Base-by-base conservation (phyloP, 2,329 filamentous ascomycete species). In the Trichophyton simii region DNA sequence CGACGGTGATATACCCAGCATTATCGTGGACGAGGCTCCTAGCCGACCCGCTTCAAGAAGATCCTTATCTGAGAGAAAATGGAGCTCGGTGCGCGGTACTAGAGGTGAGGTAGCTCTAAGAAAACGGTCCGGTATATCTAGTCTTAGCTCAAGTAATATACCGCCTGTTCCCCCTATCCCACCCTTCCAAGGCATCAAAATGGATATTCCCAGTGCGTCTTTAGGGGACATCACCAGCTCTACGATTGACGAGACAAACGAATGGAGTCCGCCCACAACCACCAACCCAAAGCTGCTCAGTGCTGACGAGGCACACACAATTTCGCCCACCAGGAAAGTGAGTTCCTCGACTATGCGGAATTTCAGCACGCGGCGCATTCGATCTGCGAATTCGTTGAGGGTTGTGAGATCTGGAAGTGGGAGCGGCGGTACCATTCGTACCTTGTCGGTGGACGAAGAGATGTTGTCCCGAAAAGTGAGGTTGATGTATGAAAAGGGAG, bases 361-460 rank as follows among this genome's bases (percentile, higher is more conserved):
- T 58, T 67, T 64, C 34, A 67, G 63, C 52, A 67, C 67, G 36
- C 68, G 68, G 34, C 67, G 66, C 57, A 65, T 67, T 52, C 69
- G 72, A 31, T 68, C 72, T 2, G 71, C 72, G 34, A 72, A 73
- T 38, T 71, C 74, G 46, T 70, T 72, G 66, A 74, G 69, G 63
- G 73, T 68, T 57, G 69, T 71, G 67, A 74, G 70, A 18, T 64
- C 69, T 36, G 71, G 71, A 59, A 64, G 68, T 44, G 71, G 71
- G 58, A 68, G 74, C 9, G 67, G 74, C 65, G 72, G 34, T 38
- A 38, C 8, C 11, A 38, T 72, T 57, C 77, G 83, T 61, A 78
- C 80, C 20, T 77, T 86, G 34, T 86, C 84, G n/a, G 75, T 82
- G 1, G 83, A 86, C 66, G 84, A 86, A 69, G 83, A 83, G 67